Evolutionary conservation across 495 filamentous ascomycete species (phyloP).

Genomic region (Trypethelium eluteriae): DNA sequence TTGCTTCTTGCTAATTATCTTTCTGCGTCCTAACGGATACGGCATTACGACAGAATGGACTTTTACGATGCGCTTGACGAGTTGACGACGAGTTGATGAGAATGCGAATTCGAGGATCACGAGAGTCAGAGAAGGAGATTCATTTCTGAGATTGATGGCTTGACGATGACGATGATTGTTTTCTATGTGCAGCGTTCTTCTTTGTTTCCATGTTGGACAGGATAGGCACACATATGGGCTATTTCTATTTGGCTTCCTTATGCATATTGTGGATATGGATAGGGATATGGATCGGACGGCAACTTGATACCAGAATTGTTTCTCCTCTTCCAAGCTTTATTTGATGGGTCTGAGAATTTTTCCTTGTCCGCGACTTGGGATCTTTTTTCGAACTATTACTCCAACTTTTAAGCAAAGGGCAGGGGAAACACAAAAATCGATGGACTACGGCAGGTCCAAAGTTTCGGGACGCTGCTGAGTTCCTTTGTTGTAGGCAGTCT

Average conservation of each 20-base stretch:
- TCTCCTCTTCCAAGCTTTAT: not conserved
- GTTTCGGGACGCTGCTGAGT: not conserved
- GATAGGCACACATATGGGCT: not conserved
- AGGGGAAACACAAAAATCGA: not conserved
- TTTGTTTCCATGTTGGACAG: not conserved
- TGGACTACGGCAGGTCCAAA: not conserved
- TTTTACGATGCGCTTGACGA: not conserved
- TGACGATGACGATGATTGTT: not conserved
- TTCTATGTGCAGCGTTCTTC: not conserved
- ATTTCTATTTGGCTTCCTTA: not conserved
- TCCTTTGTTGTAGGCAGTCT: not conserved
- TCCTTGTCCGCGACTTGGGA: not conserved
- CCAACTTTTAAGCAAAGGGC: not conserved
- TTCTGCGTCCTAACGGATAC: not conserved
- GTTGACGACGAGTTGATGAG: conserved; percentile 1
- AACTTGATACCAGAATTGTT: conserved; percentile 8
- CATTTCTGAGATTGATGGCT: not conserved
- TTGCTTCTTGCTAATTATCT: not conserved
- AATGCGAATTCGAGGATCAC: not conserved
- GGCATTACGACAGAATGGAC: not conserved
- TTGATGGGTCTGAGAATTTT: not conserved
- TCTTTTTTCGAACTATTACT: not conserved
- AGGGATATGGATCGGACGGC: not conserved
- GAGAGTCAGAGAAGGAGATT: not conserved
- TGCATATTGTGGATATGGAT: not conserved